phyloP scores from a whole-genome alignment of 331 rosid species.

The Telfairia occidentalis region DNA sequence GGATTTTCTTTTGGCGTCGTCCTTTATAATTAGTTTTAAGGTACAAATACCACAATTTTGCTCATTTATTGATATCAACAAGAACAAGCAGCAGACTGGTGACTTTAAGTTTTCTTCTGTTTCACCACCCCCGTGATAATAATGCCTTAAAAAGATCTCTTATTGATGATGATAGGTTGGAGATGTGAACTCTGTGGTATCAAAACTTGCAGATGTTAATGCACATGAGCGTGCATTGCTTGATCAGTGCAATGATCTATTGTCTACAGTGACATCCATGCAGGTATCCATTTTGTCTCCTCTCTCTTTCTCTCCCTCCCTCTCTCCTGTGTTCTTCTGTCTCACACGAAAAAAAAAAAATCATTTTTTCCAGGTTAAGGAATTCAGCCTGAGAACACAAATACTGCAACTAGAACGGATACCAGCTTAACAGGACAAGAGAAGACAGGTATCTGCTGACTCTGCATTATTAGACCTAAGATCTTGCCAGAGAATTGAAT shows the following conservation, averaged over 20 bases:
- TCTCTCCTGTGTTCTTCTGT: neutral
- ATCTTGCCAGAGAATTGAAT: neutral
- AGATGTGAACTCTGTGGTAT: constrained; percentile 31
- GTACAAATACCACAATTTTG: neutral
- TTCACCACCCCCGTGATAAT: neutral
- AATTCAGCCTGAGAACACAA: constrained; percentile 43
- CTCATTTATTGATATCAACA: neutral
- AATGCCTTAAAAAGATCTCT: neutral
- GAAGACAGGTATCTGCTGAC: constrained; percentile 5
- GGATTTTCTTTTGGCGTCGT: neutral
- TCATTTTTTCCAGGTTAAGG: constrained; percentile 31
- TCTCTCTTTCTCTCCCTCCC: neutral
- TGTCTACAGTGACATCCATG: constrained; percentile 37
- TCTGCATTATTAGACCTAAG: constrained; percentile 25
- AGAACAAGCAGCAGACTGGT: neutral
- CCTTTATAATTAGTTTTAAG: neutral
- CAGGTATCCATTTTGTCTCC: constrained; percentile 22
- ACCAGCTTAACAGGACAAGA: neutral
- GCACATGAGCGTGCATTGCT: constrained; percentile 45
- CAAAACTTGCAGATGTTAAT: constrained; percentile 31
- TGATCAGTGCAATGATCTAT: constrained; percentile 33
- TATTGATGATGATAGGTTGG: constrained; percentile 29
- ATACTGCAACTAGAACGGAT: constrained; percentile 26
- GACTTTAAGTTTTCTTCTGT: neutral
- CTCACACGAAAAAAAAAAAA: neutral